Evolutionary conservation across 2,329 filamentous ascomycete genomes (phyloP).

Genomic region (Rhytidhysteron rufulum): DNA sequence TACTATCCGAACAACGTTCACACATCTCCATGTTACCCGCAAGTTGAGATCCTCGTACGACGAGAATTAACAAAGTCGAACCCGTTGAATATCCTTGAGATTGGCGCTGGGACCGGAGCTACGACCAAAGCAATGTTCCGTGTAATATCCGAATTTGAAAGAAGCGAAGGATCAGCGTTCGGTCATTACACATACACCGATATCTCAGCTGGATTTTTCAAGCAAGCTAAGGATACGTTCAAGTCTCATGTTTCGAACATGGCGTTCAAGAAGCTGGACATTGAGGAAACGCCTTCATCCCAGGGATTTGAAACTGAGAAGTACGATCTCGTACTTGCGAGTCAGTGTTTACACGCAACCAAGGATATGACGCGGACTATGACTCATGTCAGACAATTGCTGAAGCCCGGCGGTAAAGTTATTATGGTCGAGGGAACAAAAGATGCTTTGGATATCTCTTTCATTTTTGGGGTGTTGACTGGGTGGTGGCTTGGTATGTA

Average conservation of each 20-base stretch:
- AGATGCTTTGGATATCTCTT: not conserved
- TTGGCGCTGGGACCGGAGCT: too few species aligned
- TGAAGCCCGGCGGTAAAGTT: not conserved
- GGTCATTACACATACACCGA: not conserved
- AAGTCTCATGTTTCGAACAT: not conserved
- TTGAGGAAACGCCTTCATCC: not conserved
- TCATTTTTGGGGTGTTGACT: conserved; percentile 4
- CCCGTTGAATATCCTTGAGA: not conserved
- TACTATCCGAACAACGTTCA: not conserved
- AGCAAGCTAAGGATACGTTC: not conserved
- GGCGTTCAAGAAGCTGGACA: not conserved
- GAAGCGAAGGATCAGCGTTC: too few species aligned
- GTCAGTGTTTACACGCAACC: not conserved
- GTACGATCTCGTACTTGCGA: not conserved
- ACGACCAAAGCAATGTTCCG: too few species aligned
- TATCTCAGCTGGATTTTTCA: not conserved
- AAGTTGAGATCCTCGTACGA: not conserved
- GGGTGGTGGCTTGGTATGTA: conserved; percentile 7
- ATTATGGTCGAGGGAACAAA: not conserved
- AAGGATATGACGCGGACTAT: not conserved
- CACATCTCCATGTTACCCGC: not conserved
- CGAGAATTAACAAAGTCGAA: not conserved
- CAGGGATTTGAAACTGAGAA: not conserved
- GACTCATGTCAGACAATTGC: not conserved
- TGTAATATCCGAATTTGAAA: too few species aligned